A percentile compares a stretch with the other conserved stretches of the same genome.
Evolutionary conservation across 2,329 filamentous ascomycete genomes (phyloP).

Genomic region (Ilyonectria destructans): DNA sequence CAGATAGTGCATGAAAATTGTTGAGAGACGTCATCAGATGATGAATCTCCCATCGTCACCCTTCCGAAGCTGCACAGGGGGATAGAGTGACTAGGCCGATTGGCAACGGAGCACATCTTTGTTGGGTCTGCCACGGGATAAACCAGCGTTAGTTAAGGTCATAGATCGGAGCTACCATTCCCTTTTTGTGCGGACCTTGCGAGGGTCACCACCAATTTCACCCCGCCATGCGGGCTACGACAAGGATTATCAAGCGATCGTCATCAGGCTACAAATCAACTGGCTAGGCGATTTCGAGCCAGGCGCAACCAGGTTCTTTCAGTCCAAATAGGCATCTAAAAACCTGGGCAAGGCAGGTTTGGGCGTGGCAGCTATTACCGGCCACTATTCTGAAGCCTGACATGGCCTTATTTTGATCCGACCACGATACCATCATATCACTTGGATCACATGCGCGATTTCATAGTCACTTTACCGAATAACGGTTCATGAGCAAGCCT

Average conservation of each 20-base stretch:
- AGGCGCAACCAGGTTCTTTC: not conserved
- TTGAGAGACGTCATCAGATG: conserved; percentile 10
- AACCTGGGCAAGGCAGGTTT: not conserved
- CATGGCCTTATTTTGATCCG: not conserved
- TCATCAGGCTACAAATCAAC: not conserved
- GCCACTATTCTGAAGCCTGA: not conserved
- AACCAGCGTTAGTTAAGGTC: not conserved
- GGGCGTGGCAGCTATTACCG: not conserved
- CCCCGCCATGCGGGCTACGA: not conserved
- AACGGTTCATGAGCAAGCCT: not conserved
- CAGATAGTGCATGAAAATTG: conserved; percentile 6
- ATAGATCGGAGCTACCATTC: not conserved
- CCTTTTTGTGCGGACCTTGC: conserved; percentile 1
- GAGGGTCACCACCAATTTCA: not conserved
- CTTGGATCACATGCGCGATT: not conserved
- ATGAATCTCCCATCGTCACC: not conserved
- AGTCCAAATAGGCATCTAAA: not conserved
- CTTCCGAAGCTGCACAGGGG: not conserved
- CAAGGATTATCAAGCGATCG: not conserved
- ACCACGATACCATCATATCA: not conserved
- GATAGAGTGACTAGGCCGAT: not conserved
- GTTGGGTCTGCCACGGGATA: not conserved
- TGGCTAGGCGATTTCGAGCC: not conserved
- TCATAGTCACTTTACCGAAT: not conserved
- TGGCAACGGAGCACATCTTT: not conserved